A percentile compares a stretch with the other conserved stretches of the same genome.
Evolutionary conservation across 805 yeast species (phyloP).

Genomic region (Citeromyces matritensis): DNA sequence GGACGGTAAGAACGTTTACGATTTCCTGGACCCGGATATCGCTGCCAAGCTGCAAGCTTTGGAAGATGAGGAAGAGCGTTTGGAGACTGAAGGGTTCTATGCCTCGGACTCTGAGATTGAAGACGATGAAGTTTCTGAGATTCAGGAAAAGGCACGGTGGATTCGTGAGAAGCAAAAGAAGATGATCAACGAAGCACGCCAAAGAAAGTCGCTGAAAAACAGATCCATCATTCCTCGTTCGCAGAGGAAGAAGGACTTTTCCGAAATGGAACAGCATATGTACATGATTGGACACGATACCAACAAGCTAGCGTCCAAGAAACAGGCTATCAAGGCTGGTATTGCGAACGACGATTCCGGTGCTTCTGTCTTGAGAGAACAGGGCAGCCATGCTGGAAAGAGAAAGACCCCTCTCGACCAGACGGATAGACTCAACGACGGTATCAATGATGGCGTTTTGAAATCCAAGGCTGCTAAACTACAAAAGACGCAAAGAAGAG

Average conservation of each 20-base stretch:
- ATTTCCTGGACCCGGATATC: slow-evolving; percentile 93
- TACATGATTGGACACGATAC: slow-evolving; percentile 84
- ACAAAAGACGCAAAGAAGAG: slow-evolving; percentile 83
- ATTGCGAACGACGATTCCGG: slow-evolving; percentile 35
- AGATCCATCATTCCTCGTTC: slow-evolving; percentile 86
- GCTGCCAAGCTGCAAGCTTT: slow-evolving; percentile 84
- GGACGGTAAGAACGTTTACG: slow-evolving; percentile 94
- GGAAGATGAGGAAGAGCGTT: slow-evolving; percentile 93
- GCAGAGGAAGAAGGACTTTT: slow-evolving; percentile 58
- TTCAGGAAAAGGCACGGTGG: slow-evolving; percentile 85
- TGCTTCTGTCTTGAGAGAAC: slow-evolving; percentile 62
- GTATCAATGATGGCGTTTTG: slow-evolving; percentile 67
- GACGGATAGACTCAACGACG: slow-evolving; percentile 73
- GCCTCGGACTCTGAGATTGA: slow-evolving; percentile 67
- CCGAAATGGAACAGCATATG: slow-evolving; percentile 82
- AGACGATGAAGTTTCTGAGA: slow-evolving; percentile 47
- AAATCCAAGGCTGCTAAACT: slow-evolving; percentile 79
- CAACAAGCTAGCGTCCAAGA: slow-evolving; percentile 40
- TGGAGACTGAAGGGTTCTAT: slow-evolving; percentile 91
- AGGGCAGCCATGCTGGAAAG: slow-evolving; percentile 20
- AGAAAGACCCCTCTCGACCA: slow-evolving; percentile 38
- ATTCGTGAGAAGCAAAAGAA: slow-evolving; percentile 89
- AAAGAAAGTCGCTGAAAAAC: slow-evolving; percentile 76
- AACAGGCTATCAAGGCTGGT: slow-evolving; percentile 13
- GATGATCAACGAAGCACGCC: slow-evolving; percentile 81